These are phyloP conservation scores for Tuber calosporum DNA, from an alignment of 495 filamentous ascomycete genomes.

Conservation along the genomic window DNA sequence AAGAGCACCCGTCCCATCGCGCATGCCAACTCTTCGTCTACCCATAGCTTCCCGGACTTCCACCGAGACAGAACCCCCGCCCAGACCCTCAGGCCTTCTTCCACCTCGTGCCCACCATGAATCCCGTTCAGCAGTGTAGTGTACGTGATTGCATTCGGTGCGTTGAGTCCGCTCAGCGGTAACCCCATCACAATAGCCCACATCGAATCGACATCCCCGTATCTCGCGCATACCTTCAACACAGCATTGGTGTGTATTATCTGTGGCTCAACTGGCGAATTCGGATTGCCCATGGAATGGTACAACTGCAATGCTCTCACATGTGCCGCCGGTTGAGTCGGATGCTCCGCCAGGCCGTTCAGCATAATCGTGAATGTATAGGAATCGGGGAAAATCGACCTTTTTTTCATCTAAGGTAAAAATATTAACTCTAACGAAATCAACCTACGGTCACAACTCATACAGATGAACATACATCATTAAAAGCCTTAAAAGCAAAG, in stretches of 20 bases:
- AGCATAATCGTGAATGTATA: constrained; percentile 78
- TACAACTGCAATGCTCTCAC: constrained; percentile 62
- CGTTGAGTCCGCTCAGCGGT: constrained; percentile 53
- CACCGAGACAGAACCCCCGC: constrained; percentile 66
- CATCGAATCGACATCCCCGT: constrained; percentile 63
- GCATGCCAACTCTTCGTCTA: constrained; percentile 67
- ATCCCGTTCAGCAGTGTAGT: constrained; percentile 73
- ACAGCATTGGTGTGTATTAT: constrained; percentile 81
- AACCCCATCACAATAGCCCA: constrained; percentile 63
- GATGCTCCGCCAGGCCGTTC: constrained; percentile 57
- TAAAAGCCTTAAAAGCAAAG: constrained; percentile 67
- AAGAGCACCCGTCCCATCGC: constrained; percentile 70
- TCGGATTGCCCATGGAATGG: constrained; percentile 56
- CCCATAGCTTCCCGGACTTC: constrained; percentile 56
- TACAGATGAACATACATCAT: constrained; percentile 56
- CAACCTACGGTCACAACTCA: neutral
- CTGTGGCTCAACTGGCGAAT: constrained; percentile 55
- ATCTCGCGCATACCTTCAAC: constrained; percentile 66
- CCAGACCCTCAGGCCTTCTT: constrained; percentile 67
- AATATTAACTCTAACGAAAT: neutral
- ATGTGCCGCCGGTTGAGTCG: constrained; percentile 50
- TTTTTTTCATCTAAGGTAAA: constrained; percentile 78
- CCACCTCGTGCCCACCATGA: constrained; percentile 43
- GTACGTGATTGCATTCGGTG: constrained; percentile 65
- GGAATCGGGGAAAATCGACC: constrained; percentile 62